A percentile compares a stretch with the other conserved stretches of the same genome.
Conservation (phyloP, 164 flowering plant species). For the Kalanchoe fedtschenkoi region DNA sequence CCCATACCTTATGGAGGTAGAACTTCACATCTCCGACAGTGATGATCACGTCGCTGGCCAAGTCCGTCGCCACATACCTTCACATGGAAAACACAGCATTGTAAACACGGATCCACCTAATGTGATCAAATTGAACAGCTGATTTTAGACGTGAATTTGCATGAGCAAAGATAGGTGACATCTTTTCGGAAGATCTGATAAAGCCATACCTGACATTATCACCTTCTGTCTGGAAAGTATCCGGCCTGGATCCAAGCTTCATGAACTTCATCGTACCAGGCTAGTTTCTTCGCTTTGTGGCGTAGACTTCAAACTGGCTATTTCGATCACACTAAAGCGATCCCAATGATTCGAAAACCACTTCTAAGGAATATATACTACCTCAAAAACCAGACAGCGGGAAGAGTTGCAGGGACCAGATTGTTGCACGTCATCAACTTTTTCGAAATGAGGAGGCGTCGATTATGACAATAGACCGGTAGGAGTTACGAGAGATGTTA, state of each 20-base stretch:
- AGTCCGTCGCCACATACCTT: conserved; percentile 81
- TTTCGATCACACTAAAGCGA: conserved; percentile 16
- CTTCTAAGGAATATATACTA: conserved; percentile 12
- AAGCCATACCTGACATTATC: conserved; percentile 52
- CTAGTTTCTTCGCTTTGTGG: conserved; percentile 3
- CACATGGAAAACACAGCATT: conserved; percentile 8
- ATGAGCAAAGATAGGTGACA: neutral
- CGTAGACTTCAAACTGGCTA: conserved; percentile 9
- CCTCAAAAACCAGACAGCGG: conserved; percentile 13
- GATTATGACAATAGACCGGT: conserved; percentile 30
- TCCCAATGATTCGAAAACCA: conserved; percentile 6
- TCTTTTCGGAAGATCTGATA: neutral
- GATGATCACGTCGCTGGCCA: conserved; percentile 62
- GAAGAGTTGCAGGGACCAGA: conserved; percentile 23
- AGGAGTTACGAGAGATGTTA: conserved; percentile 21
- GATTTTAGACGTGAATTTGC: neutral
- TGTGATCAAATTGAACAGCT: neutral
- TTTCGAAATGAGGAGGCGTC: conserved; percentile 23
- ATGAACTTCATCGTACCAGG: conserved; percentile 79
- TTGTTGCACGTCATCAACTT: conserved; percentile 20
- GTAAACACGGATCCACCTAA: neutral
- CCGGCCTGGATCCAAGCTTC: conserved; percentile 98
- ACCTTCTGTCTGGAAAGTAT: conserved; percentile 75
- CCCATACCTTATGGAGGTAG: conserved; percentile 85
- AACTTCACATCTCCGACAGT: conserved; percentile 69